Evolutionary conservation across 2,329 filamentous ascomycete species (phyloP), one percentile per base, ranked within the genome.

Genomic region (Venturia aucupariae): DNA sequence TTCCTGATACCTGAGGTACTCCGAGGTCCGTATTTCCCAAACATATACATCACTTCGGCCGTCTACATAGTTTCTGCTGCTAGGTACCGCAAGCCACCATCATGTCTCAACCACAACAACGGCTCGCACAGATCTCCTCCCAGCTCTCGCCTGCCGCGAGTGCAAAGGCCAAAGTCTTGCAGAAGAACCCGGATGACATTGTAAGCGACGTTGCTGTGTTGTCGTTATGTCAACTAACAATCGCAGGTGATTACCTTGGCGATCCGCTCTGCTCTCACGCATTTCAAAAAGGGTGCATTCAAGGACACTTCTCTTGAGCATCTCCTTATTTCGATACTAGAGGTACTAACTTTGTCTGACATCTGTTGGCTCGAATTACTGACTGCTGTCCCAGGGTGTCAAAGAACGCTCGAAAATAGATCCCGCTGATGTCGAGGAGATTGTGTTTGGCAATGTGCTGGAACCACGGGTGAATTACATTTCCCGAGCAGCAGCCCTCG

Each of bases 371-470:
- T 19, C 1, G 6, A 19, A 24, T 6, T 57, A 57, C 51, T 57
- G 30, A 57, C 15, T 3, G 19, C n/a, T 39, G 30, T 22, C 32
- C 22, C 32, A 41, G 39, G 63, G 54, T 4, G 63, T 64, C 24
- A 60, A 41, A 17, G 63, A 64, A 44, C 90, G 91, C 70, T 96
- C 92, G 69, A 86, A 87, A 68, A 95, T 97, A 77, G 90, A 97
- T 78, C 92, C 94, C 27, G 80, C 80, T 42, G 82, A 94, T 42
- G 91, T 99, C 59, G 90, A 97, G 77, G 94, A 99, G 74, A 88
- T 99, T 69, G 89, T 89, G 62, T 92, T 97, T 66, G 94, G 94
- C 69, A 89, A 88, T 64, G 94, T 99, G 35, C 86, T 99, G 61
- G 86, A 93, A 24, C 92, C 93, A 41, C 88, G 94, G 69, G 93